Evolutionary conservation across 371 early-diverging fungal species (phyloP), one percentile per base, ranked within the genome.

Genomic region (Phascolomyces articulosus): DNA sequence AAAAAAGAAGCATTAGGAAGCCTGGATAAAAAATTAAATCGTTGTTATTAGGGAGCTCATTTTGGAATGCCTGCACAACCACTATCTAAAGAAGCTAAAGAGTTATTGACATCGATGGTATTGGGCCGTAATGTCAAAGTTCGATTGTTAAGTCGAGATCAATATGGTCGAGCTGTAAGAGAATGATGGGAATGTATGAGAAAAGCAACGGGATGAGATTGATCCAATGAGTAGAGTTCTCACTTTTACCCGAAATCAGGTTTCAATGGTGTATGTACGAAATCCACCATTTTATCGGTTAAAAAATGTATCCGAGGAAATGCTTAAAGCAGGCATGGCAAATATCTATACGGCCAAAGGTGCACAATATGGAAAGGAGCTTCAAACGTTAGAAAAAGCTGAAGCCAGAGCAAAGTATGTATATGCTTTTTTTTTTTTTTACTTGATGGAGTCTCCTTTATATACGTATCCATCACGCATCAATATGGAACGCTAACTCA

Each of bases 11-110:
- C 11, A n/a, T n/a, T n/a, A n/a, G n/a, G n/a, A n/a, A n/a, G n/a
- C n/a, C n/a, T n/a, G n/a, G n/a, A n/a, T n/a, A n/a, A n/a, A n/a
- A n/a, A n/a, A n/a, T n/a, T n/a, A n/a, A n/a, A n/a, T n/a, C n/a
- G n/a, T 15, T 41, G 20, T 68, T 54, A 9, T 28, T 57, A 76
- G 69, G 81, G 75, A 10, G 83, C 87, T 29, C 86, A 86, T 69
- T 94, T 92, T 74, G 90, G 89, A 7, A 88, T 85, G 85, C 87
- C 89, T 3, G 85, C 84, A 13, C 94, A 94, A 57, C 90, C 90
- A 11, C 86, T 78, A 53, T 78, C 83, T 0, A 65, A 73, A 1
- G 92, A 93, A 69, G 80, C 92, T 8, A 81, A 85, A 29, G 67
- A 64, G 0, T 91, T 81, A 73, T 74, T 92, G 44, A 80, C 80